Evolutionary conservation across 2,329 filamentous ascomycete genomes (phyloP), one percentile per base, ranked within the genome.

Genomic region (Penicillium brasilianum): DNA sequence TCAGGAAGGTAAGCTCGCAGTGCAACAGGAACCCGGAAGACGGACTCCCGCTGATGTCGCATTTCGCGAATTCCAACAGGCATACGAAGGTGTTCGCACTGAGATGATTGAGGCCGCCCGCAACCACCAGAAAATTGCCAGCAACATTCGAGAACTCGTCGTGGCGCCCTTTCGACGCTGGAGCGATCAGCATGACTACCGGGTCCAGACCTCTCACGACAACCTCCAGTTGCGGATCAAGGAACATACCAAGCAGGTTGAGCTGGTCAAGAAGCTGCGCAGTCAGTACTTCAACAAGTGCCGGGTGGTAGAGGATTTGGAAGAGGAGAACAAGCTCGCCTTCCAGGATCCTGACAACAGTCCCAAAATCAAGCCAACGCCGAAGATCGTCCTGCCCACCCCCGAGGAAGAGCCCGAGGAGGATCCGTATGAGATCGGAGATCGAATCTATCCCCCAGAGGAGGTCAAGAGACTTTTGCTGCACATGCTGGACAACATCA

Each of bases 281-380:
- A 97, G 91, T 77, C 91, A 92, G 70, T 99, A 99, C 80, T 98
- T 98, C 85, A 99, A 98, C 83, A 99, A 98, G 80, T 99, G 95
- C 76, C 90, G 96, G 53, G 83, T 97, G 64, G 90, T 98, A 7
- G 96, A 99, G 76, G 95, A 99, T 74, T 81, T 98, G 62, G 95
- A 99, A 76, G 95, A 99, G 79, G 96, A 99, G 82, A 97, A 97
- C 77, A 98, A 99, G 80, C 85, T 99, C 58, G 95, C 93, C 41
- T 99, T 99, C 79, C 93, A 97, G 77, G 92, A 93, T 67, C 92
- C 93, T 5, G 83, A 85, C 63, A 83, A 83, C 36, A 93, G 90
- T 76, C 89, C 90, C 3, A 79, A 77, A 63, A 78, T 71, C 83
- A 85, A 76, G 80, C 83, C 58, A 77, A 83, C 74, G 67, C 83